Conservation (phyloP, 176 grass and related monocot genomes). For the Melocanna baccifera region DNA sequence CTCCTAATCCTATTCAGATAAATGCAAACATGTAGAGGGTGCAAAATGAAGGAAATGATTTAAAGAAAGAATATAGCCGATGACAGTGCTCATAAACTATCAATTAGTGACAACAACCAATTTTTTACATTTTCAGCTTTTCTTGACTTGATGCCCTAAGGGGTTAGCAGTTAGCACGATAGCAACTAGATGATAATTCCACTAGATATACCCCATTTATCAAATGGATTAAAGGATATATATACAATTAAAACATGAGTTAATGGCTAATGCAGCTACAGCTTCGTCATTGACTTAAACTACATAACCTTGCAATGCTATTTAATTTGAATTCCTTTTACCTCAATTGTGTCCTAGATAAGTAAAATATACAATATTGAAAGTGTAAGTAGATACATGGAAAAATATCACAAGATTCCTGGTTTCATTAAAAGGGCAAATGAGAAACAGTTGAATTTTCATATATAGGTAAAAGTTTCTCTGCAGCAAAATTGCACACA, state of each 20-base stretch:
- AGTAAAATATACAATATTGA: background rate
- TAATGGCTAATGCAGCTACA: background rate
- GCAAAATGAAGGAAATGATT: background rate
- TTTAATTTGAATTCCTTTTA: background rate
- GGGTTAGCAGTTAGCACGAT: background rate
- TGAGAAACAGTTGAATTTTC: background rate
- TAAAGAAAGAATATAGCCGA: background rate
- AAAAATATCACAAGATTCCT: background rate
- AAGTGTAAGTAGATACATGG: background rate
- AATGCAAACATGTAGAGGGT: background rate
- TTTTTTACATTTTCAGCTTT: background rate
- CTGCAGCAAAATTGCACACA: background rate
- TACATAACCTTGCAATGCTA: background rate
- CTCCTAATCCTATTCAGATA: background rate
- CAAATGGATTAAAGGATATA: background rate
- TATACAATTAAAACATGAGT: background rate
- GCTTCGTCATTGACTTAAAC: background rate
- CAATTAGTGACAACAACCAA: background rate
- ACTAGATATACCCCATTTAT: background rate
- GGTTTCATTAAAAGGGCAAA: background rate
- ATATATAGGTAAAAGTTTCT: background rate
- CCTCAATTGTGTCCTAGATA: background rate
- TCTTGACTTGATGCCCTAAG: background rate
- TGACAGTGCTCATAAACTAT: background rate
- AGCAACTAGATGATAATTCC: conserved; percentile 13